Evolutionary conservation across 2,329 filamentous ascomycete species (phyloP), one percentile per base, ranked within the genome.

Genomic region (Trichoderma brevicompactum): DNA sequence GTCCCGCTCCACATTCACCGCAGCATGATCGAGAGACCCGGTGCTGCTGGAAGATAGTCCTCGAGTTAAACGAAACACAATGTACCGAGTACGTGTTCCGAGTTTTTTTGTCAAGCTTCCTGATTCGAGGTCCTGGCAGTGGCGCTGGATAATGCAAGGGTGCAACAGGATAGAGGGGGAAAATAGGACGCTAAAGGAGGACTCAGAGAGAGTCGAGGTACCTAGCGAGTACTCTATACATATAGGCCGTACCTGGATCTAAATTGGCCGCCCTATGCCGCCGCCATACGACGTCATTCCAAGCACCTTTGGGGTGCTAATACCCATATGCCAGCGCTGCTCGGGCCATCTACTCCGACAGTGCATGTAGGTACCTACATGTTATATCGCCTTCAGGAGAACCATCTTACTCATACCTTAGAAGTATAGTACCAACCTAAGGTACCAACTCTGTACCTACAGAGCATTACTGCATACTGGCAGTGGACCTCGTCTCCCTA

Each of bases 211-310:
- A 40, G 19, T 12, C 23, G 23, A 28, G 23, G 41, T 46, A 58
- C 38, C 40, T 58, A 58, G 54, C 54, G 41, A 41, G 41, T 58
- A 58, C 54, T 58, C 28, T 46, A 28, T 58, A 56, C 53, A 28
- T 43, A 28, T 15, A 28, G 38, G 53, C 23, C 53, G 53, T 34
- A 38, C 53, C 38, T 4, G 43, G 58, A 61, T 61, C 58, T 61
- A 36, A 61, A 52, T 23, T 43, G 46, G 34, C 58, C 40, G 58
- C 53, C 49, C 49, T 52, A 52, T 28, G 23, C 23, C 32, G 32
- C 54, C 17, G 44, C 55, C 55, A 36, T 17, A 59, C 58, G 58
- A 61, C 58, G 58, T 61, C 58, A 61, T 52, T 34, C 19, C 48
- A 52, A 52, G 23, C 58, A 56, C 40, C 54, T 55, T 55, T 23